Conservation (phyloP, 306 rosid genomes). For the Adenanthera pavonina region DNA sequence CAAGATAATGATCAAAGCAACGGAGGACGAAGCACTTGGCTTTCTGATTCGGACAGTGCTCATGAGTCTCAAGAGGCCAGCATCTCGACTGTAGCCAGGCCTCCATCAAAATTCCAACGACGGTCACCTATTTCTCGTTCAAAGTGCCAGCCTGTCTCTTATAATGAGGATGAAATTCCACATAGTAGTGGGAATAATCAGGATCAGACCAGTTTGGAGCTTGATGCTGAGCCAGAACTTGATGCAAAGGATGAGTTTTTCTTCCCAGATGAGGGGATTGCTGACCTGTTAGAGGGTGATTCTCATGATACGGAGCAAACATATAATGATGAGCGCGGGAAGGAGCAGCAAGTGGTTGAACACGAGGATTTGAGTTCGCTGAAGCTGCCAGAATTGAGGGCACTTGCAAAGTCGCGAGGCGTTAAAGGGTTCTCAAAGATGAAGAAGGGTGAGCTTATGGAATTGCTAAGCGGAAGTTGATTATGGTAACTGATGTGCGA, state of each 20-base stretch:
- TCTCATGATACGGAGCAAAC: slow-evolving; percentile 50
- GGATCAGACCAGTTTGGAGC: slow-evolving; percentile 48
- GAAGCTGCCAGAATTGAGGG: slow-evolving; percentile 78
- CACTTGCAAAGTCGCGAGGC: slow-evolving; percentile 82
- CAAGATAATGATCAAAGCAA: slow-evolving; percentile 51
- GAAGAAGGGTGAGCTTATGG: slow-evolving; percentile 83
- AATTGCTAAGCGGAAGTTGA: slow-evolving; percentile 58
- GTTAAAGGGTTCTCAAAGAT: slow-evolving; percentile 80
- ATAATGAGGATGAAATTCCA: slow-evolving; percentile 43
- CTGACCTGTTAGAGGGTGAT: slow-evolving; percentile 56
- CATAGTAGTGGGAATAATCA: slow-evolving; percentile 41
- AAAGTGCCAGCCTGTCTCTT: slow-evolving; percentile 57
- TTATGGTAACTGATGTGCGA: slow-evolving; percentile 31
- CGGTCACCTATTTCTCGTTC: slow-evolving; percentile 84
- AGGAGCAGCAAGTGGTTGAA: slow-evolving; percentile 39
- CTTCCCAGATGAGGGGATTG: slow-evolving; percentile 50
- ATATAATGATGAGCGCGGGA: slow-evolving; percentile 42
- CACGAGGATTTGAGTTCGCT: slow-evolving; percentile 61
- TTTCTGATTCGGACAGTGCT: slow-evolving; percentile 49
- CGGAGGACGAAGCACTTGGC: slow-evolving; percentile 46
- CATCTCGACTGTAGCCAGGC: slow-evolving; percentile 53
- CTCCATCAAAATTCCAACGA: slow-evolving; percentile 77
- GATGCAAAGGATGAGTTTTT: slow-evolving; percentile 49
- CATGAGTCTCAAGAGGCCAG: slow-evolving; percentile 54
- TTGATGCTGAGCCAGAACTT: slow-evolving; percentile 45